Evolutionary conservation across 331 rosid genomes (phyloP).

Genomic region (Pyracantha coccinea): DNA sequence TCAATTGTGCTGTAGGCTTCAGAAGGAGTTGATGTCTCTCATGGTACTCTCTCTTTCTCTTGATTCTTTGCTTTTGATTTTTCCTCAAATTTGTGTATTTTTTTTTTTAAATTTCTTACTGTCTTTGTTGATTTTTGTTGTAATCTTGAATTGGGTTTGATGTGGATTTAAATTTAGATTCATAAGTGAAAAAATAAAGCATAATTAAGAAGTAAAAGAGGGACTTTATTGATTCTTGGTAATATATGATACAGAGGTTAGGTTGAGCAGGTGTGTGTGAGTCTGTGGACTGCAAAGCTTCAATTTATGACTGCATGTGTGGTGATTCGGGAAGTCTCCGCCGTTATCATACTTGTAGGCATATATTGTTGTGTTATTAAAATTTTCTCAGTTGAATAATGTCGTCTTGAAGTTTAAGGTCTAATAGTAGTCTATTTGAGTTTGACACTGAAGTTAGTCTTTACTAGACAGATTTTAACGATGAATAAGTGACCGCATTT

Average conservation of each 20-base stretch:
- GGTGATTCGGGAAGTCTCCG: background rate
- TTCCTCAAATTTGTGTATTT: background rate
- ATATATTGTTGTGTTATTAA: background rate
- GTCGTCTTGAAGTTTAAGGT: background rate
- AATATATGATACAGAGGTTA: background rate
- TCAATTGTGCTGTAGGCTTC: slow-evolving; percentile 47
- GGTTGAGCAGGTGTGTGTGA: background rate
- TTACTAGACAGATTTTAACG: too few species aligned
- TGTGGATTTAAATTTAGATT: background rate
- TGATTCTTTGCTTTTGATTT: slow-evolving; percentile 5
- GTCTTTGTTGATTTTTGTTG: background rate
- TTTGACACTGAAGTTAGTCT: background rate
- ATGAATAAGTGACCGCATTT: background rate
- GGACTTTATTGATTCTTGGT: slow-evolving; percentile 4
- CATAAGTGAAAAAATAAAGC: background rate
- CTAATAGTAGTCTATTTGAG: background rate
- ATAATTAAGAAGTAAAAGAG: background rate
- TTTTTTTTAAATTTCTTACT: background rate
- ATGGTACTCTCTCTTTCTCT: slow-evolving; percentile 45
- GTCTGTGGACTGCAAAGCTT: background rate
- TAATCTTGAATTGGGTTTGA: background rate
- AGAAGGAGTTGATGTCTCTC: slow-evolving; percentile 92
- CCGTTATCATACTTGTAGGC: background rate
- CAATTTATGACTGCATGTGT: background rate
- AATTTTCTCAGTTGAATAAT: background rate